Evolutionary conservation across 768 basidiomycete species (phyloP), one percentile per base, ranked within the genome.

Genomic region (Suillus spraguei): DNA sequence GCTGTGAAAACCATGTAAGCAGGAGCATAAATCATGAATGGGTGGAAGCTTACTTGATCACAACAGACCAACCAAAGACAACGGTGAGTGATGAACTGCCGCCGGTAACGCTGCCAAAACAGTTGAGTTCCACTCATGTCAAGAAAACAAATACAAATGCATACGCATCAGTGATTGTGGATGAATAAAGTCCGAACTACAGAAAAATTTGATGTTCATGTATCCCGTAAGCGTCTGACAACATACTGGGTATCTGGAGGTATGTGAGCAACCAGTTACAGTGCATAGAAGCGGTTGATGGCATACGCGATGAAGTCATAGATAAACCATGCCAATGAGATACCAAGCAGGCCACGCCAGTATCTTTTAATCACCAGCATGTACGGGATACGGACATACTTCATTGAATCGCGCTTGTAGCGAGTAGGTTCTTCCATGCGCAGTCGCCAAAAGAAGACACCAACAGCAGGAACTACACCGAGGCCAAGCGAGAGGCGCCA

Each of bases 401-500:
- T 91, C 92, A 96, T 95, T 1, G 91, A 88, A 74, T 92, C 85
- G 67, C 85, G 88, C 73, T 83, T 87, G 74, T 83, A 95, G 20
- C 86, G 80, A 14, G 80, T 80, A 1, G 94, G 92, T 69, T 96
- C 92, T 35, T 87, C 82, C 90, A 96, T 94, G 64, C 81, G 85
- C 60, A 94, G 71, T 67, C 95, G 92, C 94, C 95, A 96, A 58
- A 93, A 69, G 69, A 96, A 86, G n/a, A 96, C 89, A 9, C 85
- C 83, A 14, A 86, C 67, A 7, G 95, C 94, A 41, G 95, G 95
- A 61, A 97, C 71, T 46, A 89, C 78, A 39, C 95, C 95, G 10
- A 97, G 83, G 36, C 92, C 95, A 11, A 97, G 83, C 24, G 94
- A 91, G 50, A 92, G 69, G 59, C 95, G 88, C 94, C 94, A 97